Evolutionary conservation across 208 protist genomes (phyloP).

Genomic region (Trichomonas gallinae): DNA sequence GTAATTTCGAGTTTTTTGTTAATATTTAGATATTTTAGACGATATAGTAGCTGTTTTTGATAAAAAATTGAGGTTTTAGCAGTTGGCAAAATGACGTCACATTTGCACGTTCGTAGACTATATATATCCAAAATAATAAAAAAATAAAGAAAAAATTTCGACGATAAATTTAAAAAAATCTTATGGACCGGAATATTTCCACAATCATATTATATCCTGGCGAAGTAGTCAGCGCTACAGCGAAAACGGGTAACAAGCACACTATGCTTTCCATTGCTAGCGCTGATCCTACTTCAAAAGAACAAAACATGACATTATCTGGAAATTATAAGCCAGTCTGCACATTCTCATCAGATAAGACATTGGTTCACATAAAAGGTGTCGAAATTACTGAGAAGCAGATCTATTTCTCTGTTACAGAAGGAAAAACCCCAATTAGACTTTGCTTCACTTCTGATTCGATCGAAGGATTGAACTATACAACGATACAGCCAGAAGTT

Average conservation of each 20-base stretch:
- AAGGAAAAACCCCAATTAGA: neutral
- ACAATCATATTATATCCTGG: neutral
- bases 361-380: neutral
- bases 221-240: neutral
- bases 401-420: neutral
- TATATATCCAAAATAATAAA: too few relatives aligned
- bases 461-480: neutral
- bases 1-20: too few relatives aligned
- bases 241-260: neutral
- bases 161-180: too few relatives aligned
- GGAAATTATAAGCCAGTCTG: neutral
- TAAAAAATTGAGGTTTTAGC: too few relatives aligned
- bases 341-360: neutral
- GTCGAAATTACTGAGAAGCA: neutral
- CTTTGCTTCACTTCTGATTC: neutral
- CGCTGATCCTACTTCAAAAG: neutral
- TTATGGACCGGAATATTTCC: neutral
- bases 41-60: too few relatives aligned
- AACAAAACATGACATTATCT: neutral
- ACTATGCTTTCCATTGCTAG: neutral
- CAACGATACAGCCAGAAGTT: neutral
- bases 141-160: too few relatives aligned
- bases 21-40: too few relatives aligned
- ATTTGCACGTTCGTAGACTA: too few relatives aligned
- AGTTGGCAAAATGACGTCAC: too few relatives aligned